These are phyloP conservation scores for Aspergillus neotritici DNA, from an alignment of 2,329 filamentous ascomycete species.

Conservation along the genomic window DNA sequence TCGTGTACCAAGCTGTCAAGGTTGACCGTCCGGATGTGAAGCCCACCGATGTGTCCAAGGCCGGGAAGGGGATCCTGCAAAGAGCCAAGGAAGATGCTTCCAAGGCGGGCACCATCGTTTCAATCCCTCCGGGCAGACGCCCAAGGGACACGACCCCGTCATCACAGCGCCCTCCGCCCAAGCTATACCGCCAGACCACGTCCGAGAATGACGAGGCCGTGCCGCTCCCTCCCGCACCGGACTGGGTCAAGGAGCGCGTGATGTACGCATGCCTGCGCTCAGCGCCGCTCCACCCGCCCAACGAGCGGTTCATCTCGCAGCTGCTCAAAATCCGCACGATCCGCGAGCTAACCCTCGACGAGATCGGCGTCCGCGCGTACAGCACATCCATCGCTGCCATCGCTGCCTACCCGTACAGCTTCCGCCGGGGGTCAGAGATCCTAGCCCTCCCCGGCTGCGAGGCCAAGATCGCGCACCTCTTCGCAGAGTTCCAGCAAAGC, in stretches of 20 bases:
- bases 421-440: constrained; percentile 44
- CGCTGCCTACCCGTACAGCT: constrained; percentile 66
- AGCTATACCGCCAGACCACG: constrained; percentile 64
- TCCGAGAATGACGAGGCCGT: constrained; percentile 64
- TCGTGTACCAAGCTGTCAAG: constrained; percentile 48
- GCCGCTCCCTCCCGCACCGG: constrained; percentile 61
- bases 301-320: constrained; percentile 66
- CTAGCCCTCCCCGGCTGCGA: constrained; percentile 70
- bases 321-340: constrained; percentile 69
- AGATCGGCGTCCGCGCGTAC: constrained; percentile 78
- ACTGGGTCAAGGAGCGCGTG: constrained; percentile 59
- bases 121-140: background rate
- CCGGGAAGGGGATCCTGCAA: constrained; percentile 42
- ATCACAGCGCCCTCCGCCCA: constrained; percentile 27
- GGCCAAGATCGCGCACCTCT: constrained; percentile 70
- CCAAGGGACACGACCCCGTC: background rate
- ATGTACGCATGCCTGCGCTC: constrained; percentile 76
- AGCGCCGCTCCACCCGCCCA: constrained; percentile 64
- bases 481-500: constrained; percentile 63
- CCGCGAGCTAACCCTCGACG: constrained; percentile 65
- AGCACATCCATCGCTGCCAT: constrained; percentile 78
- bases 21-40: constrained; percentile 30
- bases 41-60: background rate
- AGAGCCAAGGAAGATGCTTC: constrained; percentile 49
- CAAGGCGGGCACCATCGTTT: background rate